Evolutionary conservation across 208 protist genomes (phyloP).

Genomic region (Vickermania ingenoplastis): DNA sequence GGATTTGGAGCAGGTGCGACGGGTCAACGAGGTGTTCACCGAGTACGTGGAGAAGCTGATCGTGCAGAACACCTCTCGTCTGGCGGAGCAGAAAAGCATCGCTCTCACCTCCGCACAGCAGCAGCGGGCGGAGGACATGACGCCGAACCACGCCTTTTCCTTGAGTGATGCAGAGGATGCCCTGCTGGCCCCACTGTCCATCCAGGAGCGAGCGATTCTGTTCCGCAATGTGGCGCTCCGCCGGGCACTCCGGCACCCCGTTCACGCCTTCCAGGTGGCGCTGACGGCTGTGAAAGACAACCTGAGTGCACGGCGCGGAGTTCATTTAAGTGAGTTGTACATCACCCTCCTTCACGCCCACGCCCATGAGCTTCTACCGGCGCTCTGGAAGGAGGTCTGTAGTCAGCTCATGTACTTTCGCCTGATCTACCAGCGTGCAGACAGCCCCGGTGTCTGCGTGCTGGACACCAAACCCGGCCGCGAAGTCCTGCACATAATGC

Average conservation of each 20-base stretch:
- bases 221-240: background rate
- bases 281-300: background rate
- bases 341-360: background rate
- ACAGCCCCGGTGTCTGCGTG: background rate
- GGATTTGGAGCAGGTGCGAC: background rate
- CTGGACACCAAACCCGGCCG: background rate
- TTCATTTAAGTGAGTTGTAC: background rate
- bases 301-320: background rate
- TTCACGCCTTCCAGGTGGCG: background rate
- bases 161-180: background rate
- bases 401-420: background rate
- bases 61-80: background rate
- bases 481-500: background rate
- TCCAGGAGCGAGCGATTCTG: background rate
- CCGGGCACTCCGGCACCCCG: background rate
- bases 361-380: background rate
- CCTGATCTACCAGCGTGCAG: background rate
- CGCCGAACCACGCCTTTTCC: background rate
- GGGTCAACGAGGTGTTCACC: background rate
- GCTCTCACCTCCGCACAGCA: background rate
- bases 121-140: background rate
- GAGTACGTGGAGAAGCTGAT: background rate
- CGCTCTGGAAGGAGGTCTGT: background rate
- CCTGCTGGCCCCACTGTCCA: background rate
- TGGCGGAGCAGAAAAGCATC: background rate